phyloP scores from a whole-genome alignment of 106 monocot genomes.

The Agapanthus africanus region DNA sequence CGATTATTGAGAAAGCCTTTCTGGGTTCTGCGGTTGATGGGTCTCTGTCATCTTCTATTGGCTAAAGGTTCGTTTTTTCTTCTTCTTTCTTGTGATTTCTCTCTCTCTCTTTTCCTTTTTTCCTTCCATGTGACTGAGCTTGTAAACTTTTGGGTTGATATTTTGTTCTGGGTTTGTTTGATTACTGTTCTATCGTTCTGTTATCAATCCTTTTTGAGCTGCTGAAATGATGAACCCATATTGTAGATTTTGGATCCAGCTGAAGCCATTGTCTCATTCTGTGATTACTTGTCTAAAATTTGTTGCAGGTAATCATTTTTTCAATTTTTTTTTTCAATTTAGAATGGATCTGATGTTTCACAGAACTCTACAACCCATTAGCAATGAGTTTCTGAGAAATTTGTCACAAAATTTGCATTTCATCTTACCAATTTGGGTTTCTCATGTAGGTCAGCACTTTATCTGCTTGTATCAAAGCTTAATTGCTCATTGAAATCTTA shows the following conservation, averaged over 20 bases:
- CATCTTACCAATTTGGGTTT: too few species aligned
- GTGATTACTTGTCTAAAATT: neutral
- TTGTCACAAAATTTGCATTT: too few species aligned
- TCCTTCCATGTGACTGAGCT: neutral
- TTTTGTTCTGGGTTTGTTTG: neutral
- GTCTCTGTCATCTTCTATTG: neutral
- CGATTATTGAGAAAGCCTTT: neutral
- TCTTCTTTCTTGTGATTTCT: neutral
- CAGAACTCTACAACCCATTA: neutral
- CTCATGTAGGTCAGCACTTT: too few species aligned
- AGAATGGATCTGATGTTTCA: neutral
- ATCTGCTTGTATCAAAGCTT: too few species aligned
- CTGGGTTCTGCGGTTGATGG: neutral
- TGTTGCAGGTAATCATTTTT: neutral
- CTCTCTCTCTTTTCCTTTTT: too few species aligned
- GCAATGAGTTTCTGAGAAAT: too few species aligned
- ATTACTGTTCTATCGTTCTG: neutral
- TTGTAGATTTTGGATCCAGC: neutral
- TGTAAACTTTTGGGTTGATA: too few species aligned
- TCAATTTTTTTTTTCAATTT: too few species aligned
- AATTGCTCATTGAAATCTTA: too few species aligned
- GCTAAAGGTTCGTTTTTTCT: slow-evolving; percentile 5
- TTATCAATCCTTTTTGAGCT: neutral
- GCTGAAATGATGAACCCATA: neutral
- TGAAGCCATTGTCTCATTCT: neutral